A percentile compares a stretch with the other conserved stretches of the same genome.
Conservation (phyloP, 2,329 filamentous ascomycete species). For the Cylindrodendrum hubeiense region DNA sequence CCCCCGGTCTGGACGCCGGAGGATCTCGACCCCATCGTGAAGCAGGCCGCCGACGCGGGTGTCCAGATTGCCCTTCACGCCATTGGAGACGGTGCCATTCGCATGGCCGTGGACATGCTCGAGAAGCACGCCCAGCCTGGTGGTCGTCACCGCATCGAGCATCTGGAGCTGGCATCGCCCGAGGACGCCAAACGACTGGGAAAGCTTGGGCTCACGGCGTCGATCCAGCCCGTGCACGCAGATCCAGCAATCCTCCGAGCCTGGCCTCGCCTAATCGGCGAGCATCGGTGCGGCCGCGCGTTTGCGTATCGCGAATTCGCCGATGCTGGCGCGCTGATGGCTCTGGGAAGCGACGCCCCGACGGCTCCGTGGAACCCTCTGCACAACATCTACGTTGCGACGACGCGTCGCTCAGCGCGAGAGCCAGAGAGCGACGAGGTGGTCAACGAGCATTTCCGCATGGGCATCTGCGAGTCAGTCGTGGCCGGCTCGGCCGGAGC, state of each 20-base stretch:
- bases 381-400: conserved; percentile 67
- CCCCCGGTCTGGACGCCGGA: conserved; percentile 67
- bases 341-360: conserved; percentile 68
- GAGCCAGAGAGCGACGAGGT: conserved; percentile 56
- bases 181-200: conserved; percentile 69
- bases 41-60: conserved; percentile 62
- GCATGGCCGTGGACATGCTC: conserved; percentile 67
- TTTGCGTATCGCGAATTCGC: conserved; percentile 73
- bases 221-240: conserved; percentile 67
- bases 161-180: conserved; percentile 69
- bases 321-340: conserved; percentile 63
- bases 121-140: conserved; percentile 55
- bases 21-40: conserved; percentile 66
- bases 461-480: conserved; percentile 64
- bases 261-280: conserved; percentile 69
- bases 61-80: conserved; percentile 73
- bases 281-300: conserved; percentile 63
- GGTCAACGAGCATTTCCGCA: conserved; percentile 64
- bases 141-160: conserved; percentile 71
- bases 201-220: conserved; percentile 67
- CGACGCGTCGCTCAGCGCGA: conserved; percentile 65
- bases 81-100: conserved; percentile 71
- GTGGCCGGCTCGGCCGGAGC: conserved; percentile 64
- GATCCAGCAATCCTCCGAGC: conserved; percentile 71
- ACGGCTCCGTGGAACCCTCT: conserved; percentile 67